Evolutionary conservation across 306 rosid species (phyloP).

Genomic region (Argentina anserina): DNA sequence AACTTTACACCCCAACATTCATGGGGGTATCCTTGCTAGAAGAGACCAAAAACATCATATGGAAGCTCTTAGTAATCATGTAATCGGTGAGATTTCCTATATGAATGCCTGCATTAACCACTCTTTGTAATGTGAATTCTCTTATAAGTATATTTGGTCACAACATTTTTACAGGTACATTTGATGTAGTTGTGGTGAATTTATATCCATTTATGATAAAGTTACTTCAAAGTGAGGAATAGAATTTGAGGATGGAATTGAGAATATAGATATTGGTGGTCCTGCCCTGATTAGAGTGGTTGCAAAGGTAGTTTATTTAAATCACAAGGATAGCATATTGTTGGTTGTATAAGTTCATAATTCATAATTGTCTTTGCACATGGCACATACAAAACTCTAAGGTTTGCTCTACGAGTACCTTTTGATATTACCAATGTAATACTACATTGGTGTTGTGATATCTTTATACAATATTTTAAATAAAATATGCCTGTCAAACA

Average conservation of each 20-base stretch:
- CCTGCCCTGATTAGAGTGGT: slow-evolving; percentile 97
- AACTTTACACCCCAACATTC: slow-evolving; percentile 85
- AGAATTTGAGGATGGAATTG: slow-evolving; percentile 87
- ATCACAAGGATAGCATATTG: neutral
- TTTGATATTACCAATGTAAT: neutral
- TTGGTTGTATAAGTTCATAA: slow-evolving; percentile 9
- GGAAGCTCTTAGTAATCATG: slow-evolving; percentile 74
- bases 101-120: neutral
- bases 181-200: slow-evolving; percentile 92
- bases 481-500: slow-evolving; percentile 35
- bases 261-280: slow-evolving; percentile 97
- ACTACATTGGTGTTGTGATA: neutral
- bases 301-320: slow-evolving; percentile 66
- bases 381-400: neutral
- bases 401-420: neutral
- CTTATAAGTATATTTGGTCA: neutral
- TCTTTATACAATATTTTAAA: slow-evolving; percentile 13
- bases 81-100: slow-evolving; percentile 60
- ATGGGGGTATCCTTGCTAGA: slow-evolving; percentile 95
- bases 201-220: slow-evolving; percentile 80
- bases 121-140: neutral
- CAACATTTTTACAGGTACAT: slow-evolving; percentile 50
- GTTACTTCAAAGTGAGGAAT: slow-evolving; percentile 69
- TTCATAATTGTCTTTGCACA: neutral
- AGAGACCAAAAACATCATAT: slow-evolving; percentile 85